These are phyloP conservation scores for Prunus kanzakura DNA, from an alignment of 306 rosid genomes.

Conservation along the genomic window DNA sequence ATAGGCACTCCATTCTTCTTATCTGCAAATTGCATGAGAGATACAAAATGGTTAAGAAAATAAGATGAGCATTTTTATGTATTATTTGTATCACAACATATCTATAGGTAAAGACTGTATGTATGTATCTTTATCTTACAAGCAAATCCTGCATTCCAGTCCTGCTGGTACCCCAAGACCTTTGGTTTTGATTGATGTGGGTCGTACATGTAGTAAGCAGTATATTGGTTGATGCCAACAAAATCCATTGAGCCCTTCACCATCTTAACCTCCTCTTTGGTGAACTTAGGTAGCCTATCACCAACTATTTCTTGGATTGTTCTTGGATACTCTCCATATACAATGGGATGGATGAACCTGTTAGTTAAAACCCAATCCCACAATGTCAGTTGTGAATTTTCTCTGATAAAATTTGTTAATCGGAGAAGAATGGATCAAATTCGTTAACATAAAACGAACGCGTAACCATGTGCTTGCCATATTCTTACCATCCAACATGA, in stretches of 20 bases:
- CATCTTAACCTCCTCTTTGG: constrained; percentile 64
- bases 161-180: constrained; percentile 66
- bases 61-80: too few species aligned
- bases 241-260: constrained; percentile 83
- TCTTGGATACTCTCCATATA: constrained; percentile 87
- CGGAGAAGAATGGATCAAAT: too few species aligned
- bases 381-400: too few species aligned
- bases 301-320: constrained; percentile 77
- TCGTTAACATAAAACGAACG: too few species aligned
- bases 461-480: too few species aligned
- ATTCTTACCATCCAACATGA: constrained; percentile 83
- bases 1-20: constrained; percentile 73
- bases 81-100: background rate
- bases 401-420: too few species aligned
- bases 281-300: constrained; percentile 79
- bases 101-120: background rate
- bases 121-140: constrained; percentile 46
- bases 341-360: constrained; percentile 92
- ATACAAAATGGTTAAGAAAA: background rate
- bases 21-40: constrained; percentile 43
- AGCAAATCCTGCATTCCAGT: constrained; percentile 83
- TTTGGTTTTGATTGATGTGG: constrained; percentile 52
- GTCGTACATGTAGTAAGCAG: constrained; percentile 64
- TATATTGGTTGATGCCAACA: constrained; percentile 83
- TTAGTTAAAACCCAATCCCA: background rate